Base-by-base conservation (phyloP, 2,329 filamentous ascomycete species). In the Lachnellula hyalina region DNA sequence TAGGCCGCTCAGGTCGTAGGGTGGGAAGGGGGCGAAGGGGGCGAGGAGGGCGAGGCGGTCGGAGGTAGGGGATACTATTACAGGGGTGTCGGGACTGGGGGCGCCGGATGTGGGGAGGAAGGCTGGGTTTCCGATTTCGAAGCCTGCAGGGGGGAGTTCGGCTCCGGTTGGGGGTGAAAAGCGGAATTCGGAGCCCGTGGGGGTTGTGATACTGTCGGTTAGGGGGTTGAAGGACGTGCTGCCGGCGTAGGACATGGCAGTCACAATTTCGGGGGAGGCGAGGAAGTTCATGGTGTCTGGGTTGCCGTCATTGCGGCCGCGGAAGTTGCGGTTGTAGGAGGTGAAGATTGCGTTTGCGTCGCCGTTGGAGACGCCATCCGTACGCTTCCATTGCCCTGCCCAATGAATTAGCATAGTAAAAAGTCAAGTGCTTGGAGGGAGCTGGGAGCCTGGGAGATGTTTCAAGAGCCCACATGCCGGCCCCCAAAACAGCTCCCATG, bases 321-420 rank as follows among this genome's bases (percentile, higher is more conserved):
- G 97, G 80, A 99, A 97, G 85, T 99, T 97, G 76, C 94, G 91
- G 87, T 99, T 99, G 86, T 96, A 99, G 28, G 94, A 97, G 46
- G 92, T 96, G 72, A 99, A 80, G 73, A 99, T 99, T 6, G 91
- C 94, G 85, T 99, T 99, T 68, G 91, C 79, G 67, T 89, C 86
- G 64, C 93, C 93, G 84, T 97, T 96, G 82, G 92, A 88, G 54
- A 96, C 92, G 59, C 83, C 90, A 66, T 97, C 93, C 63, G 78
- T 80, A 65, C 94, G 88, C 70, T 96, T 91, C 94, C 94, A 97
- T 76, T 97, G 93, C 56, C 90, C 91, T 72, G 95, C 92, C 77
- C 89, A 93, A 17, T 17, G 8, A 17, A 17, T 15, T 40, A 40
- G 14, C 28, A 40, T 15, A 40, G 17, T 40, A 40, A 17, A 40